A percentile compares a stretch with the other conserved stretches of the same genome.
phyloP scores from a whole-genome alignment of 805 yeast species.

The Kodamaea fukazawae region DNA sequence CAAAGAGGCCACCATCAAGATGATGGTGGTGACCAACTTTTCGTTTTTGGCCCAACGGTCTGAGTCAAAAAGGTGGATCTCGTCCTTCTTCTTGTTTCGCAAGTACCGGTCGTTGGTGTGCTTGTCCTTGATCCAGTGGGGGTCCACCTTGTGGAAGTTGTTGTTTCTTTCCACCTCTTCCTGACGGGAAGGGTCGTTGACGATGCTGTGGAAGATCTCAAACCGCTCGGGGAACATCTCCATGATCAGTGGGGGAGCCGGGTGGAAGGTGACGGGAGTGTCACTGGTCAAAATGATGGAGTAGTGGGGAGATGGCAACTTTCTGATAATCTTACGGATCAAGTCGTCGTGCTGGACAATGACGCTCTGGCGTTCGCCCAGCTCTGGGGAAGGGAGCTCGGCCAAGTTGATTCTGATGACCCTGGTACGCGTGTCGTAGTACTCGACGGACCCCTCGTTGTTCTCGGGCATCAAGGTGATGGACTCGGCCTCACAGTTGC shows the following conservation, averaged over 20 bases:
- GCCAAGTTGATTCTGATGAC: conserved; percentile 60
- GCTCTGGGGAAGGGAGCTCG: conserved; percentile 32
- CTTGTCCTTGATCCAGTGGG: conserved; percentile 23
- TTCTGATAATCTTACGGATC: conserved; percentile 56
- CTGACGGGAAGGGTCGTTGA: conserved; percentile 49
- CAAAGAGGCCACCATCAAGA: conserved; percentile 21
- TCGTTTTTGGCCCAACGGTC: conserved; percentile 53
- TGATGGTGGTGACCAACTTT: conserved; percentile 39
- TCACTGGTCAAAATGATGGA: conserved; percentile 55
- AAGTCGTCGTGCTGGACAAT: conserved; percentile 44
- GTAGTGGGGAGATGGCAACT: conserved; percentile 71
- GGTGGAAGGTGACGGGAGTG: conserved; percentile 23
- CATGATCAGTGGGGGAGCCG: conserved; percentile 30
- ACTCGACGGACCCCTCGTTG: conserved; percentile 49
- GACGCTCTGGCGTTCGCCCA: conserved; percentile 21
- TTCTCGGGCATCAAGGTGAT: conserved; percentile 35
- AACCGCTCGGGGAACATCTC: conserved; percentile 29
- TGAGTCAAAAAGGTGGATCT: conserved; percentile 41
- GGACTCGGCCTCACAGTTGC: conserved; percentile 52
- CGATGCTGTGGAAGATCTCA: conserved; percentile 55
- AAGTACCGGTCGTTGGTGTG: conserved; percentile 33
- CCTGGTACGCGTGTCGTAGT: conserved; percentile 62
- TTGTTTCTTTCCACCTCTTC: conserved; percentile 57
- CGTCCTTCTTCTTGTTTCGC: conserved; percentile 27
- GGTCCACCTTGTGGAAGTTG: conserved; percentile 29